phyloP scores from a whole-genome alignment of 2,329 filamentous ascomycete species.

The Alternaria novae-zelandiae region DNA sequence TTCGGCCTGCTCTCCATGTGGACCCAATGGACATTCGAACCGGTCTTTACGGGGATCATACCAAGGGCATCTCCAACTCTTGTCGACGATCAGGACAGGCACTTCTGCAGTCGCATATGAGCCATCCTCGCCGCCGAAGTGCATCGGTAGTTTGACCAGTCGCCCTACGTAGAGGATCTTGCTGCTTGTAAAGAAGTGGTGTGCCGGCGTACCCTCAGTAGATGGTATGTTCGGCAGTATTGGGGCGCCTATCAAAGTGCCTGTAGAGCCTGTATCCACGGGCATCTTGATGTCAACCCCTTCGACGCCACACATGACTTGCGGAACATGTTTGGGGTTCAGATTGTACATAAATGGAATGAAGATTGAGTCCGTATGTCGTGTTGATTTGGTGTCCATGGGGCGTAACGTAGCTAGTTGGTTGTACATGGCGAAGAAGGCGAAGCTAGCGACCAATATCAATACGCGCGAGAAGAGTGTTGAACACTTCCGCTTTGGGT shows the following conservation, averaged over 20 bases:
- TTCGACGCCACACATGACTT: conserved; percentile 37
- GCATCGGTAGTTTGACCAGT: conserved; percentile 36
- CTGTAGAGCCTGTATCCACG: conserved; percentile 46
- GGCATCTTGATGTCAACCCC: conserved; percentile 40
- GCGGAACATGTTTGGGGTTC: conserved; percentile 30
- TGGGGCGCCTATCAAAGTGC: conserved; percentile 41
- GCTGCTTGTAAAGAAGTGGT: conserved; percentile 45
- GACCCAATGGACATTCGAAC: conserved; percentile 39
- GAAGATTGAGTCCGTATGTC: conserved; percentile 36
- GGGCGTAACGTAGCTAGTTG: conserved; percentile 16
- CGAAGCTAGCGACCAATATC: conserved; percentile 10
- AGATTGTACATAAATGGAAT: conserved; percentile 42
- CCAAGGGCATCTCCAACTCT: conserved; percentile 43
- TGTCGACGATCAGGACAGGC: conserved; percentile 42
- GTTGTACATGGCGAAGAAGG: conserved; percentile 11
- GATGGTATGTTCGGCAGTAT: conserved; percentile 36
- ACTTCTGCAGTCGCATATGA: conserved; percentile 33
- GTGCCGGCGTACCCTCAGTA: conserved; percentile 32
- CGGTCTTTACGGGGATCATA: conserved; percentile 39
- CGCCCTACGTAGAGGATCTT: conserved; percentile 43
- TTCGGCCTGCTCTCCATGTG: conserved; percentile 30
- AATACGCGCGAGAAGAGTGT: conserved; percentile 24
- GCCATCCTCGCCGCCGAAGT: conserved; percentile 30
- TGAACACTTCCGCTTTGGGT: conserved; percentile 20
- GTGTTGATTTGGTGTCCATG: conserved; percentile 14